Conservation (phyloP, 2,329 filamentous ascomycete species). For the Chaetomium olivaceum region DNA sequence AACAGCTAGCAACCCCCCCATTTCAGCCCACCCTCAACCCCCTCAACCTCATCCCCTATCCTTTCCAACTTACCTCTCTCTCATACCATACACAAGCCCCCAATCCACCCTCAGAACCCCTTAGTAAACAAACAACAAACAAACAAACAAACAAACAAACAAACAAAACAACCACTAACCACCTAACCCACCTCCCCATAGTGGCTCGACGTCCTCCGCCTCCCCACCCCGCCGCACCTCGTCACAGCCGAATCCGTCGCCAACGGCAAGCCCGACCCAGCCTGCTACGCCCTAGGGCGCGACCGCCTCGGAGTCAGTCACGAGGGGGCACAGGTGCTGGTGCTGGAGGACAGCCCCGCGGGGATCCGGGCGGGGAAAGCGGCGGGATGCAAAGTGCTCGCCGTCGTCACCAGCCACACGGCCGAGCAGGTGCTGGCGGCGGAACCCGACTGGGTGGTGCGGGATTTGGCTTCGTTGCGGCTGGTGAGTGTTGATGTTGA, state of each 20-base stretch:
- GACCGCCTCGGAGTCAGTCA: slow-evolving; percentile 58
- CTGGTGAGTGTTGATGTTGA: slow-evolving; percentile 62
- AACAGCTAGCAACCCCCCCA: too few relatives aligned
- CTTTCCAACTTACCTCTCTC: not conserved
- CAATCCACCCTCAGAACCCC: too few relatives aligned
- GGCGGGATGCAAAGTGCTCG: slow-evolving; percentile 81
- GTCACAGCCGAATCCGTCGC: slow-evolving; percentile 75
- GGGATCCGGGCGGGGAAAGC: slow-evolving; percentile 81
- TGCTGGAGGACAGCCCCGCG: slow-evolving; percentile 86
- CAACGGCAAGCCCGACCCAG: slow-evolving; percentile 75
- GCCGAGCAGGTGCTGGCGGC: slow-evolving; percentile 70
- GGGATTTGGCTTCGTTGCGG: slow-evolving; percentile 72
- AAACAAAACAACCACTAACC: not conserved
- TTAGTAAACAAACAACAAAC: too few relatives aligned
- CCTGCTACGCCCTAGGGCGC: slow-evolving; percentile 70
- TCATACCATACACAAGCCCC: not conserved
- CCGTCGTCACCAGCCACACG: slow-evolving; percentile 81
- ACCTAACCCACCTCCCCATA: not conserved
- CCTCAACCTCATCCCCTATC: not conserved
- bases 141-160: not conserved
- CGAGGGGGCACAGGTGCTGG: slow-evolving; percentile 59
- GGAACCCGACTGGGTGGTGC: slow-evolving; percentile 84
- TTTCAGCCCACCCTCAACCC: too few relatives aligned
- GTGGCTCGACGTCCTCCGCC: slow-evolving; percentile 67
- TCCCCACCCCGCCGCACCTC: slow-evolving; percentile 65